Evolutionary conservation across 2,329 filamentous ascomycete species (phyloP), one percentile per base, ranked within the genome.

Genomic region (Curvularia sp.): DNA sequence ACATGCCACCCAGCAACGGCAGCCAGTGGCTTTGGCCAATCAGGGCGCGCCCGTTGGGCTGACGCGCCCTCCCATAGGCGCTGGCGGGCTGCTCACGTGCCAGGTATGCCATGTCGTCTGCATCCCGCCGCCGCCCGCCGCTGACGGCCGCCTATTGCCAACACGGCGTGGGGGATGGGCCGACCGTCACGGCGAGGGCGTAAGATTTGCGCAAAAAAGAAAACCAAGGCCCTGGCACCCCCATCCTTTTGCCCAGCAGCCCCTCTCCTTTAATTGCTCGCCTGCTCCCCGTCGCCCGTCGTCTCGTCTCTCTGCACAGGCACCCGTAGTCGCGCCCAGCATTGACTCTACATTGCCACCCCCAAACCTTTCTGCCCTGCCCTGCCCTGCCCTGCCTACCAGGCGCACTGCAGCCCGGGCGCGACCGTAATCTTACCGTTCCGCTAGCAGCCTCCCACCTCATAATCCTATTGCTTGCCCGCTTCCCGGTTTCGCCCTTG

Each of bases 401-500:
- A 55, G 47, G 49, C 49, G 55, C 48, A 54, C 47, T 54, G 49
- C 35, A 35, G 54, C 48, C 48, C 39, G 35, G 57, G 48, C 53
- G 22, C 51, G 26, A 49, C 58, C 53, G 60, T 63, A 49, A 54
- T 41, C 49, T 56, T 57, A 54, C 62, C 59, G 41, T 52, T 42
- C 52, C 60, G 57, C 64, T 63, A 63, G 58, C 61, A 13, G 42
- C 22, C 55, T 60, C 30, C 39, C 20, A 24, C 22, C 33, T 48
- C 63, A 59, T 57, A 59, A 66, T 71, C 64, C 60, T 50, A 68
- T 66, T 59, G 56, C 56, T 41, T 59, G 48, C 38, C 47, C 26
- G 10, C 33, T 7, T 44, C 41, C 55, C 58, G 55, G 58, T 51
- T 73, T 73, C 68, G 68, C 66, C 65, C 63, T 65, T 58, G 48